Conservation (phyloP, 768 basidiomycete species). For the Amanita muscaria region DNA sequence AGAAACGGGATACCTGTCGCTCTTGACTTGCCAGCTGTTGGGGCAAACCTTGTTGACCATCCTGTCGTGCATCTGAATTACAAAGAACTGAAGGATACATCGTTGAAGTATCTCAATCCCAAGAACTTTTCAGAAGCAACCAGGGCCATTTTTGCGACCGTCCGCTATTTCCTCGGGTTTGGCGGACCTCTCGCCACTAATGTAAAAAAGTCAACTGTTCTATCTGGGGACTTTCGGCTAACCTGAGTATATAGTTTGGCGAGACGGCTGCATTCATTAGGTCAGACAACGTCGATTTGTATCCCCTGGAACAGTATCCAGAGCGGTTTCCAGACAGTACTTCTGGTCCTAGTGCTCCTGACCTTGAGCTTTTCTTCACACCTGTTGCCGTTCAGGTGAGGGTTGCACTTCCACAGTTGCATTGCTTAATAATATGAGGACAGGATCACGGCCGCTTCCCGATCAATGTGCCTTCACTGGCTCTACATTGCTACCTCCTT, state of each 20-base stretch:
- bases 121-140: slow-evolving; percentile 17
- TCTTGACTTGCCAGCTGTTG: slow-evolving; percentile 64
- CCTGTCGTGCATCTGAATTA: slow-evolving; percentile 45
- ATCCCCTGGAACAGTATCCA: slow-evolving; percentile 29
- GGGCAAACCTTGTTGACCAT: slow-evolving; percentile 70
- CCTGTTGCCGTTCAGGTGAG: slow-evolving; percentile 34
- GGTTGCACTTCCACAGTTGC: slow-evolving; percentile 2
- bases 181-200: slow-evolving; percentile 40
- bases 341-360: slow-evolving; percentile 36
- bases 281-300: slow-evolving; percentile 41
- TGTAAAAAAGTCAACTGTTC: slow-evolving; percentile 30
- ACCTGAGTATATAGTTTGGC: slow-evolving; percentile 24
- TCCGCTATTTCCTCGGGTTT: slow-evolving; percentile 35
- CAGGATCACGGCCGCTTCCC: slow-evolving; percentile 28
- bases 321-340: slow-evolving; percentile 34
- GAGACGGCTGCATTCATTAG: slow-evolving; percentile 56
- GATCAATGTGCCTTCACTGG: slow-evolving; percentile 31
- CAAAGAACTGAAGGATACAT: slow-evolving; percentile 39
- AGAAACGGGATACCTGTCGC: slow-evolving; percentile 46
- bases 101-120: slow-evolving; percentile 34
- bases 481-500: slow-evolving; percentile 33
- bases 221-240: not conserved
- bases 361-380: slow-evolving; percentile 38
- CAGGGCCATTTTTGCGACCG: slow-evolving; percentile 23
- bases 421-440: too few relatives aligned